A percentile compares a stretch with the other conserved stretches of the same genome.
These are phyloP conservation scores for Flueggea neowawraea DNA, from an alignment of 441 rosid species.

Conservation along the genomic window DNA sequence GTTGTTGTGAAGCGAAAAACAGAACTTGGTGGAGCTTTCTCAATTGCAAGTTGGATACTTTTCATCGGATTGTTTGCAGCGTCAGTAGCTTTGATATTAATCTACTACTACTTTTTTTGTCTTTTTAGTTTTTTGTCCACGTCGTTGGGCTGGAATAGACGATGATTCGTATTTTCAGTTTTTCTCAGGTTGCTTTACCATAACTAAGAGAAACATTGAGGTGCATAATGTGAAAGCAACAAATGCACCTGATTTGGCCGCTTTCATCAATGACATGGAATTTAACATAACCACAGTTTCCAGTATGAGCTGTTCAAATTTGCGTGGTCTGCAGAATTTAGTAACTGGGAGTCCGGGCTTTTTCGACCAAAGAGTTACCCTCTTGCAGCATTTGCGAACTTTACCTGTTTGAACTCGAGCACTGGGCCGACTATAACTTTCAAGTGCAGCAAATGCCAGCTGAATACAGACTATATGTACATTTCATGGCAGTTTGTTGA, in stretches of 20 bases:
- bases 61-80: slow-evolving; percentile 91
- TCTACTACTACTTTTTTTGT: neutral
- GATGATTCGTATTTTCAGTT: slow-evolving; percentile 42
- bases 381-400: slow-evolving; percentile 51
- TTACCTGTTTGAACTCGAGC: slow-evolving; percentile 73
- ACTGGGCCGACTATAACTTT: slow-evolving; percentile 78
- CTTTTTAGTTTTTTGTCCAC: neutral
- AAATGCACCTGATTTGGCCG: slow-evolving; percentile 69
- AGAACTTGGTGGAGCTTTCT: slow-evolving; percentile 91
- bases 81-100: slow-evolving; percentile 47
- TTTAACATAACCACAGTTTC: slow-evolving; percentile 82
- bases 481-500: slow-evolving; percentile 94
- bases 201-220: slow-evolving; percentile 80
- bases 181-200: slow-evolving; percentile 92
- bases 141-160: slow-evolving; percentile 3
- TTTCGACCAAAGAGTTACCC: slow-evolving; percentile 41
- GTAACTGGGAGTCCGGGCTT: slow-evolving; percentile 73
- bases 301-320: slow-evolving; percentile 84
- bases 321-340: slow-evolving; percentile 58
- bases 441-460: slow-evolving; percentile 62
- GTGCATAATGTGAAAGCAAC: slow-evolving; percentile 87
- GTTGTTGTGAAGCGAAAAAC: slow-evolving; percentile 86
- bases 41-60: slow-evolving; percentile 95
- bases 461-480: slow-evolving; percentile 50
- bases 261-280: slow-evolving; percentile 75